Base-by-base conservation (phyloP, 805 yeast genomes). In the Grigorovia yakushimaensis region DNA sequence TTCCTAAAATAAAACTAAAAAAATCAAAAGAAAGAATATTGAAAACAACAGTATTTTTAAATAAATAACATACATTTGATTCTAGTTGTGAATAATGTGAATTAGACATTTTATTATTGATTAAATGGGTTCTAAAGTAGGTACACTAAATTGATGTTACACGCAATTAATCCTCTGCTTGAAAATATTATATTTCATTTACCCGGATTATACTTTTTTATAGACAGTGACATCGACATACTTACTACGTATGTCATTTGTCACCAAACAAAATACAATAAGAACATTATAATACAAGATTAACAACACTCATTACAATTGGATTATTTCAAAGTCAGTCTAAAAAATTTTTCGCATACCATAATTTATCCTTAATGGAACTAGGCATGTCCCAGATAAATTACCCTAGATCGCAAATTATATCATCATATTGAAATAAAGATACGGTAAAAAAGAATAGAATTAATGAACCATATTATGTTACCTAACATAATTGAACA, bases 361-460 rank as follows among this genome's bases (percentile, higher is more conserved):
- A 51, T 62, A 58, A 54, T 53, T 53, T 54, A 53, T 68, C 72
- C 62, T 53, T 60, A 60, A 49, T 61, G 69, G 66, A 64, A 70
- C 73, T 70, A 71, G 77, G 74, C 76, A 62, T 65, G 76, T 68
- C 62, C 65, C 75, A 65, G 67, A 68, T 52, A 53, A 52, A 51
- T 53, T 52, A 62, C 56, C 60, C 69, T 74, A 70, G 68, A 74
- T 68, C 78, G 78, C 78, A 74, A 74, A 74, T 74, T 74, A 74
- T 67, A 66, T 70, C 78, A 73, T 73, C 78, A 71, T 63, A 7
- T 33, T 33, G 17, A 33, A 33, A 33, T 33, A 33, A 33, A 27
- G 10, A 10, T 10, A 27, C 9, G 5, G 33, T 10, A 15, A 27
- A 27, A 27, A 10, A 27, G 15, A 27, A 27, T 27, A 27, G 33